Evolutionary conservation across 352 stramenopile species (phyloP), one percentile per base, ranked within the genome.

Genomic region (Pythium aquatile): DNA sequence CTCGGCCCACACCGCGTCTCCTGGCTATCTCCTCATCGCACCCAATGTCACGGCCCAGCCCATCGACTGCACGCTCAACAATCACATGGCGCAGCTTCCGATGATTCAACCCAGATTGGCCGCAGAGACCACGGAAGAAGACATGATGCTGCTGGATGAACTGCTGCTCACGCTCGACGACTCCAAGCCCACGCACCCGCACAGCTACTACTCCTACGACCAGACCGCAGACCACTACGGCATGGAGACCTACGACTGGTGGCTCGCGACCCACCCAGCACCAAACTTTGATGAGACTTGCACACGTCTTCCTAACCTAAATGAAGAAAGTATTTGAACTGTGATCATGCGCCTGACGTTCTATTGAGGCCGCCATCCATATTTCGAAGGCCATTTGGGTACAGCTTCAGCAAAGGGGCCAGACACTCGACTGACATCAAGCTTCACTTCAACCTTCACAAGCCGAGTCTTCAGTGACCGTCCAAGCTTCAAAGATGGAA

Each of bases 201-300:
- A 10, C 39, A 46, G 17, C 39, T 20, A 46, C 11, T 20, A 46
- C 39, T 5, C 9, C 39, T 16, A 46, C 10, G 20, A 24, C 20
- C 20, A 24, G 20, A 24, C 20, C 20, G 20, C 20, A 24, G 39
- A 20, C 39, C 39, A 46, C 39, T 46, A 46, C 39, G 16, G 11
- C 39, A 46, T 46, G 39, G 39, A 46, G 39, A 46, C 39, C 10
- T 46, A 46, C 39, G 39, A 46, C 39, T 46, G 39, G 39, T 46
- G 39, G 39, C 39, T 46, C 39, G 39, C 39, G 4, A 46, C 11
- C 16, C 39, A 46, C 11, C 39, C 39, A 20, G 11, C 39, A 16
- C 11, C 39, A 24, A 24, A 24, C 10, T 20, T 46, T 16, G 39
- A 46, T 20, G 40, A 48, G 40, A 48, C 40, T n/a, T 48, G 40